A percentile compares a stretch with the other conserved stretches of the same genome.
Evolutionary conservation across 2,329 filamentous ascomycete genomes (phyloP).

Genomic region (Aspergillus oerlinghausenensis): DNA sequence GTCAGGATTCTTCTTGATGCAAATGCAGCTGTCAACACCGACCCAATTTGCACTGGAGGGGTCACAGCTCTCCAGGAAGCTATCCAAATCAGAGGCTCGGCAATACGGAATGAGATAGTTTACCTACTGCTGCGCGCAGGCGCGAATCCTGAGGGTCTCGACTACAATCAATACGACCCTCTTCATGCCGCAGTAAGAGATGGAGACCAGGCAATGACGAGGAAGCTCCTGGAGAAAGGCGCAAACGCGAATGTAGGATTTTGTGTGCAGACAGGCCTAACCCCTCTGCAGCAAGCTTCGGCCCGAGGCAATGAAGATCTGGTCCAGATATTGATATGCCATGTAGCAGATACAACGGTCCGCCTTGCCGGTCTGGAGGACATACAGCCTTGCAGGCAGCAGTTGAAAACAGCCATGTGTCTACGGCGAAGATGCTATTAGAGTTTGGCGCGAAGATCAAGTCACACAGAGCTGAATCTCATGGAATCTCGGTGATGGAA

Average conservation of each 20-base stretch:
- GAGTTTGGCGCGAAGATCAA: too few species aligned
- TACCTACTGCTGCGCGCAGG: conserved; percentile 7
- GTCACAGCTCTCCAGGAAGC: conserved; percentile 19
- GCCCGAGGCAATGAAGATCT: neutral
- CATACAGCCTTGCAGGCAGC: conserved; percentile 31
- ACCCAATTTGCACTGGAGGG: conserved; percentile 6
- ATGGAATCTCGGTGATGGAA: conserved; percentile 2
- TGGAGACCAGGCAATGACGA: conserved; percentile 6
- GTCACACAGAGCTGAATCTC: too few species aligned
- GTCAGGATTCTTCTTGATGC: conserved; percentile 11
- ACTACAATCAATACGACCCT: neutral
- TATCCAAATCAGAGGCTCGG: conserved; percentile 6
- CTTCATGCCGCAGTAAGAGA: conserved; percentile 6
- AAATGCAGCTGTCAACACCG: conserved; percentile 15
- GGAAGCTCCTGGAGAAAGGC: conserved; percentile 8
- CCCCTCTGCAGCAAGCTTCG: conserved; percentile 11
- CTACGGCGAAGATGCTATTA: conserved; percentile 5
- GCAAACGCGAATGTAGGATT: conserved; percentile 6
- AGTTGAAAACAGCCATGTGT: conserved; percentile 20
- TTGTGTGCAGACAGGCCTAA: neutral
- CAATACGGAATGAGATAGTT: conserved; percentile 10
- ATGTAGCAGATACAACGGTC: conserved; percentile 5
- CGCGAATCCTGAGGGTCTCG: neutral
- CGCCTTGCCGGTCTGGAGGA: conserved; percentile 11
- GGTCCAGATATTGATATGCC: conserved; percentile 10